Evolutionary conservation across 1,284 basidiomycete species (phyloP).

Genomic region (Agaricales sp.): DNA sequence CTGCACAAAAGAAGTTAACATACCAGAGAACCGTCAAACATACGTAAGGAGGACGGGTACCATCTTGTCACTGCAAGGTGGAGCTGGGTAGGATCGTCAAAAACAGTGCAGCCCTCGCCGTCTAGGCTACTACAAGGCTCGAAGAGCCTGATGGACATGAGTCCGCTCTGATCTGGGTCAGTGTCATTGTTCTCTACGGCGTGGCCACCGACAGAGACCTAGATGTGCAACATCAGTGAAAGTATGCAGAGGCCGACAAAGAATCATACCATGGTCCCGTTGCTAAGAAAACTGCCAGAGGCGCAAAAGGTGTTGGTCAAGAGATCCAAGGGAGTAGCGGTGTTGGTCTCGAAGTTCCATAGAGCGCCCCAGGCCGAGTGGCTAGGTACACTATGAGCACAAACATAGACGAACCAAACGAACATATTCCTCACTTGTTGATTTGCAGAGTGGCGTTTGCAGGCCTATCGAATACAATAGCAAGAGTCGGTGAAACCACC

Average conservation of each 20-base stretch:
- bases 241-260: constrained; percentile 60
- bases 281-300: constrained; percentile 65
- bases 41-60: constrained; percentile 64
- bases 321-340: constrained; percentile 55
- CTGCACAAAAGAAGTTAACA: neutral
- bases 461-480: neutral
- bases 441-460: neutral
- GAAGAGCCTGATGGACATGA: constrained; percentile 66
- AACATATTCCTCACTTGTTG: neutral
- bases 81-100: constrained; percentile 53
- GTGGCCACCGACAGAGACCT: neutral
- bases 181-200: constrained; percentile 43
- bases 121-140: constrained; percentile 51
- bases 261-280: constrained; percentile 67
- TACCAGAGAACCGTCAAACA: constrained; percentile 55
- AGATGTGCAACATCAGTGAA: neutral
- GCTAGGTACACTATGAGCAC: constrained; percentile 14
- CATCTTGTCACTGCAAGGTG: constrained; percentile 67
- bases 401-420: neutral
- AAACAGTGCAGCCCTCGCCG: constrained; percentile 43
- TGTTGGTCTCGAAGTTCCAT: no score
- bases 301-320: constrained; percentile 85
- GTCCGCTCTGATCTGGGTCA: constrained; percentile 65
- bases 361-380: constrained; percentile 74
- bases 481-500: neutral